Evolutionary conservation across 2,329 filamentous ascomycete species (phyloP), one percentile per base, ranked within the genome.

Genomic region (Penicillium concentricum): DNA sequence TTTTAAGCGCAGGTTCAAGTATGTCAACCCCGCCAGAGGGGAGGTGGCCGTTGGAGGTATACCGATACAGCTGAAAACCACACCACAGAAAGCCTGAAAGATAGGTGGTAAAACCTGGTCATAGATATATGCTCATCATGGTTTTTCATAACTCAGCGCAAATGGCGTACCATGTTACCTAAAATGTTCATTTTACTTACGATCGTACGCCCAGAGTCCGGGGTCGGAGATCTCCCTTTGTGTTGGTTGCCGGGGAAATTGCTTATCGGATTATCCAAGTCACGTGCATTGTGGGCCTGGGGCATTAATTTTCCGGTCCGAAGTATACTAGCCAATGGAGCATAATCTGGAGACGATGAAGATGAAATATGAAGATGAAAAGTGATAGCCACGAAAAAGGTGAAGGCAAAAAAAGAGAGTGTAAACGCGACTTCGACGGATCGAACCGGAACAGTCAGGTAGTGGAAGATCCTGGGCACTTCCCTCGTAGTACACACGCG

Each of bases 241-340:
- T 52, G 38, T 28, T 41, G 47, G 54, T 56, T 52, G 54, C 48
- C 35, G n/a, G 46, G 51, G 54, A 52, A 56, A 46, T 56, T 56
- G 34, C 48, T 56, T 56, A 56, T 56, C 54, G 34, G 15, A 41
- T 56, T 56, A 56, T 28, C 26, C 2, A 8, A 2, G 6, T 28
- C 26, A 28, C 26, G 26, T 28, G 26, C 26, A 28, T 7, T 28
- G 7, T 28, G 26, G 38, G 15, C 1, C 26, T 32, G 43, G 18
- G 30, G 13, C 6, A 20, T 38, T 4, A 18, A 45, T 51, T 39
- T 56, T 51, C 54, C 47, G 47, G 2, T 45, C 54, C 54, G 54
- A 52, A 45, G 50, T 54, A 54, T 57, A 51, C 22, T 9, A 9
- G 37, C 5, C 5, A 3, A 13, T 24, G 20, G 20, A 6, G 18